Conservation (phyloP, 441 rosid species). For the Euphorbia corollata region DNA sequence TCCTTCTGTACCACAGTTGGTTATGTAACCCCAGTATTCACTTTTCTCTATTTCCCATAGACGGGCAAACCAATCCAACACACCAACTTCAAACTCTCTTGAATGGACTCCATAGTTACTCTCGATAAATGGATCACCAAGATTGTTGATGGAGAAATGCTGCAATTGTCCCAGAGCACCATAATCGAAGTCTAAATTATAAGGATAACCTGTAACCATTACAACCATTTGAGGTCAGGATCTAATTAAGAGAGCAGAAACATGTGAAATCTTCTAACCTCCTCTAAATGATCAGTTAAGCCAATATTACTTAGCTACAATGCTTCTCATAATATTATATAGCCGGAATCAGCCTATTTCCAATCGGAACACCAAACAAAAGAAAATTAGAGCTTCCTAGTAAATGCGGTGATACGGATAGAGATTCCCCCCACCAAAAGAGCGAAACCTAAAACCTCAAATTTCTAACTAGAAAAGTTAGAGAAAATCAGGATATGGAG, state of each 20-base stretch:
- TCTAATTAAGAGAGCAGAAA: not conserved
- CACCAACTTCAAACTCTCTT: conserved; percentile 91
- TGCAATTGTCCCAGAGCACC: conserved; percentile 83
- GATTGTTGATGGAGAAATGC: conserved; percentile 87
- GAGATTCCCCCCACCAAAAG: not conserved
- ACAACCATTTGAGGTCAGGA: not conserved
- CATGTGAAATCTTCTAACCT: not conserved
- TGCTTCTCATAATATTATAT: too few relatives aligned
- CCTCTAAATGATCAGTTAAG: not conserved
- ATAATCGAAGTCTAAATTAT: conserved; percentile 83
- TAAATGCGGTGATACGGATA: not conserved
- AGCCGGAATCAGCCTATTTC: not conserved
- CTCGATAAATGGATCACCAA: conserved; percentile 91
- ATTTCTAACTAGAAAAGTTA: not conserved
- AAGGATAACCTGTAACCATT: conserved; percentile 64
- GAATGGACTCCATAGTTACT: conserved; percentile 97
- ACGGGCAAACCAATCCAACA: conserved; percentile 94
- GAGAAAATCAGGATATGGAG: not conserved
- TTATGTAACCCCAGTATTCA: conserved; percentile 94
- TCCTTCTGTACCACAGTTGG: conserved; percentile 94
- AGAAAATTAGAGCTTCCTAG: not conserved
- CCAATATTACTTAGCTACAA: not conserved
- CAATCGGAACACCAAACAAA: not conserved
- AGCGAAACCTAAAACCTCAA: not conserved
- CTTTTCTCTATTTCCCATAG: conserved; percentile 86